Percentiles rank a stretch among this genome's conserved stretches.
phyloP scores from a whole-genome alignment of 176 grass and related monocot species.

The Secale cereale region DNA sequence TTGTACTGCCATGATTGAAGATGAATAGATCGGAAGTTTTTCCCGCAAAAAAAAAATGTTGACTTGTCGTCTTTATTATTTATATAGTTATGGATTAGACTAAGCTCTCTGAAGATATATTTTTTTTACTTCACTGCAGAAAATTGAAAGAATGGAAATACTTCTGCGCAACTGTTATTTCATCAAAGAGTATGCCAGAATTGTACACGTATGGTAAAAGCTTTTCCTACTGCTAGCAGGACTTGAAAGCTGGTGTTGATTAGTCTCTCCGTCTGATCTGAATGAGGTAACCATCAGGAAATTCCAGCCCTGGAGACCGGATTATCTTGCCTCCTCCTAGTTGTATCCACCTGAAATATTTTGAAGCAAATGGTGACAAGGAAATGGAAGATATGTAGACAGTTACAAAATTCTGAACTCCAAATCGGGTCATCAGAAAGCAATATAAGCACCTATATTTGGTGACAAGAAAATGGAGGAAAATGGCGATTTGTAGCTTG shows the following conservation, averaged over 20 bases:
- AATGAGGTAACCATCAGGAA: conserved; percentile 32
- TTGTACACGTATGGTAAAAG: background rate
- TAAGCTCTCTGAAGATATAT: background rate
- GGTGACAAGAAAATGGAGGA: conserved; percentile 42
- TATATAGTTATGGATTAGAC: background rate
- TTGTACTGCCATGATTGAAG: no score
- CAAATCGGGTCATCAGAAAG: background rate
- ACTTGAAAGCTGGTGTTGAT: background rate
- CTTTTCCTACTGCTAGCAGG: background rate
- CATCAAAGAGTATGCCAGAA: background rate
- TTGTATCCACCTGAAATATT: conserved; percentile 39
- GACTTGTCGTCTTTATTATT: background rate
- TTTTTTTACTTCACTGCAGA: background rate
- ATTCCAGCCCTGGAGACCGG: conserved; percentile 40
- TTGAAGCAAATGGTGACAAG: background rate
- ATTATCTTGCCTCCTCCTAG: conserved; percentile 29
- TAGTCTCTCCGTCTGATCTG: conserved; percentile 22
- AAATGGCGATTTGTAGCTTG: conserved; percentile 45
- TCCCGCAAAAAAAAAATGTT: no score
- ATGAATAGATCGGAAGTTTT: no score
- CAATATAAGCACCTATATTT: conserved; percentile 21
- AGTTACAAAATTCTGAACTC: background rate
- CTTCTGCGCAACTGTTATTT: background rate
- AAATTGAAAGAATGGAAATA: background rate
- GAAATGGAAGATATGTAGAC: background rate